phyloP scores from a whole-genome alignment of 1,284 basidiomycete genomes.

The Boletus subluridellus region DNA sequence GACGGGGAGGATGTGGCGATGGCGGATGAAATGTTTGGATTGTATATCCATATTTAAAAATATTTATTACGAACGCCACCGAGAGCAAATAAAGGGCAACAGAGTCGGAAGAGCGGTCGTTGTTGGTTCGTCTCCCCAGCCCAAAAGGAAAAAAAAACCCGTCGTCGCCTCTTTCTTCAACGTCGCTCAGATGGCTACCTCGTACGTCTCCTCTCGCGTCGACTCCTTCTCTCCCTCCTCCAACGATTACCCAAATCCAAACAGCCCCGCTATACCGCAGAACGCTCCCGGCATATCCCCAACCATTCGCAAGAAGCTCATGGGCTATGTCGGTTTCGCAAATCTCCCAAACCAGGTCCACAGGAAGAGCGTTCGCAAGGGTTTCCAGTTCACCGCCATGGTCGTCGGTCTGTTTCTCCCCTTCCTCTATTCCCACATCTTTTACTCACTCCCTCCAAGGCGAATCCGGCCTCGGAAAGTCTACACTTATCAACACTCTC shows the following conservation, averaged over 20 bases:
- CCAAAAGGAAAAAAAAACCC: conserved; percentile 46
- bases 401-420: conserved; percentile 76
- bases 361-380: conserved; percentile 92
- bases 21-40: conserved; percentile 38
- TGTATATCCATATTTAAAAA: conserved; percentile 37
- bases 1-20: not conserved
- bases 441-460: conserved; percentile 46
- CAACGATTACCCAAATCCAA: conserved; percentile 58
- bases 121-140: conserved; percentile 48
- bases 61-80: conserved; percentile 25
- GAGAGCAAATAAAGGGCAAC: conserved; percentile 32
- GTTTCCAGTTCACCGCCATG: conserved; percentile 95
- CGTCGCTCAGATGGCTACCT: conserved; percentile 59
- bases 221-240: conserved; percentile 53
- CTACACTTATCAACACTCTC: conserved; percentile 94
- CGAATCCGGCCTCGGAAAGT: conserved; percentile 97
- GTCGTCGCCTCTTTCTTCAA: conserved; percentile 29
- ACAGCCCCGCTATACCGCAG: conserved; percentile 55
- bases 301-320: conserved; percentile 87
- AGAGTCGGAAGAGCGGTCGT: conserved; percentile 21
- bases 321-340: conserved; percentile 87
- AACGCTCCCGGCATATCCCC: conserved; percentile 46
- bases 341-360: conserved; percentile 98
- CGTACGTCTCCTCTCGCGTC: conserved; percentile 60
- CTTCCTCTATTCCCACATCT: conserved; percentile 19